Conservation (phyloP, 441 rosid species). For the Hura crepitans region DNA sequence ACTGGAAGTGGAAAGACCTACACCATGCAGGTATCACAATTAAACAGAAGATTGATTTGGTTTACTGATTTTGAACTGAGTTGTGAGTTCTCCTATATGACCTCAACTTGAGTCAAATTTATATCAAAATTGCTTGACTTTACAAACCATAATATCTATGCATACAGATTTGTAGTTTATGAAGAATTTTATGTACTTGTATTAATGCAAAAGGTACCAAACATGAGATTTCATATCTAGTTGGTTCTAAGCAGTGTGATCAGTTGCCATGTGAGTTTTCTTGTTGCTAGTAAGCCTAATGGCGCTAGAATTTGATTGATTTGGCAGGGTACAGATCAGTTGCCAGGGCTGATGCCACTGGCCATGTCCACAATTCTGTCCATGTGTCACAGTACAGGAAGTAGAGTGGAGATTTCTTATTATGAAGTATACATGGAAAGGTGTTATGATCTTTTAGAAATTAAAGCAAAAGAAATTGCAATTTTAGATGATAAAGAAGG, state of each 20-base stretch:
- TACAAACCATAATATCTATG: too few relatives aligned
- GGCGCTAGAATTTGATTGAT: constrained; percentile 21
- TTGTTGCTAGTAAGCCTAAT: background rate
- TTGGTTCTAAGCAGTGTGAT: background rate
- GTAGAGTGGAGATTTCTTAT: constrained; percentile 61
- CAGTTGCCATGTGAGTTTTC: background rate
- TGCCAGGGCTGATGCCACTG: constrained; percentile 67
- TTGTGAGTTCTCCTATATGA: too few relatives aligned
- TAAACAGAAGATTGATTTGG: background rate
- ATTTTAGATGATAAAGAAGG: constrained; percentile 71
- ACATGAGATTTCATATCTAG: background rate
- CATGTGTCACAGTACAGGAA: constrained; percentile 42
- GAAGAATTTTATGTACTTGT: background rate
- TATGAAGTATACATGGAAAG: constrained; percentile 90
- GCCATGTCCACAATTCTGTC: constrained; percentile 67
- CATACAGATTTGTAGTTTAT: too few relatives aligned
- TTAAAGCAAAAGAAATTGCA: constrained; percentile 46
- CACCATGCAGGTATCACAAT: constrained; percentile 69
- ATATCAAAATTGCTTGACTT: too few relatives aligned
- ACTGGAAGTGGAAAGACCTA: constrained; percentile 96
- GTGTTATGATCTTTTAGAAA: constrained; percentile 75
- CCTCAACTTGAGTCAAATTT: too few relatives aligned
- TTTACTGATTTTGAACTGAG: too few relatives aligned
- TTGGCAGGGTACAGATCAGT: constrained; percentile 55
- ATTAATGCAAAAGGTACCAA: background rate